A percentile compares a stretch with the other conserved stretches of the same genome.
These are phyloP conservation scores for Backusella luteola DNA, from an alignment of 192 early-diverging fungal genomes.

Conservation along the genomic window DNA sequence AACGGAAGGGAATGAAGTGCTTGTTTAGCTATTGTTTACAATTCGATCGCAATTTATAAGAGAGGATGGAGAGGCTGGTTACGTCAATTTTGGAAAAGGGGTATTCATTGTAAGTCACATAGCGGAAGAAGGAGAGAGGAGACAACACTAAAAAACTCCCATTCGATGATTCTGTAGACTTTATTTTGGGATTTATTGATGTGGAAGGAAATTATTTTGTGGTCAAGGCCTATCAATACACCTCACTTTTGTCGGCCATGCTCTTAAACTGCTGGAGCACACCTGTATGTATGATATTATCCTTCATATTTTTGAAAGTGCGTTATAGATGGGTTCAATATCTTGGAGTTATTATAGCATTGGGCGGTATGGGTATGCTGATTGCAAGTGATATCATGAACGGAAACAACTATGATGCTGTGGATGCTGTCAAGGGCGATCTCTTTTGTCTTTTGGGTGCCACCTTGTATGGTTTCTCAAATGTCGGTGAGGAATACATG, in stretches of 20 bases:
- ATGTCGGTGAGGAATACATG: conserved; percentile 69
- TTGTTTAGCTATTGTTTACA: conserved; percentile 61
- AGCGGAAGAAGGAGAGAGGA: neutral
- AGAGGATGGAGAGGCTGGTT: conserved; percentile 48
- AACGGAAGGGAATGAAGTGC: conserved; percentile 22
- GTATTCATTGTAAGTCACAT: conserved; percentile 41
- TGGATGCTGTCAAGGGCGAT: conserved; percentile 65
- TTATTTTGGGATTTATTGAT: conserved; percentile 66
- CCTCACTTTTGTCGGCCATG: conserved; percentile 74
- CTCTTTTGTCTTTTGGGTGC: conserved; percentile 71
- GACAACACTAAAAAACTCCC: neutral
- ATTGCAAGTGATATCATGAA: conserved; percentile 65
- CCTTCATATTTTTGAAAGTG: conserved; percentile 61
- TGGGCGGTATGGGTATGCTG: conserved; percentile 68
- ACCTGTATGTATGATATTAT: conserved; percentile 71
- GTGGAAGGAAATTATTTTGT: conserved; percentile 85
- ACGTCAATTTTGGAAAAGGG: conserved; percentile 39
- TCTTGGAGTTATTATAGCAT: conserved; percentile 63
- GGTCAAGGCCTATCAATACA: conserved; percentile 75
- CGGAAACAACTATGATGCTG: conserved; percentile 54
- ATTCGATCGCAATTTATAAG: conserved; percentile 48
- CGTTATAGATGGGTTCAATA: conserved; percentile 67
- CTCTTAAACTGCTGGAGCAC: conserved; percentile 77
- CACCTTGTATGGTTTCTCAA: conserved; percentile 73
- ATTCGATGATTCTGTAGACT: conserved; percentile 26